A percentile compares a stretch with the other conserved stretches of the same genome.
phyloP scores from a whole-genome alignment of 2,329 filamentous ascomycete genomes.

The Cadophora gregata region DNA sequence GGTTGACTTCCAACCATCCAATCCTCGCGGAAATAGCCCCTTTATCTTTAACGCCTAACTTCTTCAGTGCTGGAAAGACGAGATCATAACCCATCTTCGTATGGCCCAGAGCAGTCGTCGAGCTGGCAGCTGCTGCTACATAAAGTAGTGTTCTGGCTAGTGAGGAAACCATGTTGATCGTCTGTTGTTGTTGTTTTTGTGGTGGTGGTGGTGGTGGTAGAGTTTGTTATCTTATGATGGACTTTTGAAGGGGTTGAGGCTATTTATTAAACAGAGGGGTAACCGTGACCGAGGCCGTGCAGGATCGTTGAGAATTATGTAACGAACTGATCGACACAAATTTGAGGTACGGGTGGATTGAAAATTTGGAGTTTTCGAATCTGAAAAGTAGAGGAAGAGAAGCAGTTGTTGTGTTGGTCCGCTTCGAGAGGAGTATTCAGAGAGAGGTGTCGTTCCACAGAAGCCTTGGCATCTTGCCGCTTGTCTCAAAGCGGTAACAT shows the following conservation, averaged over 20 bases:
- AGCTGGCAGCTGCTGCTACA: conserved; percentile 20
- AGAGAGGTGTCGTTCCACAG: too few species aligned
- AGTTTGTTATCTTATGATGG: not conserved
- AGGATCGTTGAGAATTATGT: too few species aligned
- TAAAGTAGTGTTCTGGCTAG: conserved; percentile 27
- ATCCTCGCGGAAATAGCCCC: conserved; percentile 26
- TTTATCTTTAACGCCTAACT: not conserved
- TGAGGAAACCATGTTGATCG: conserved; percentile 14
- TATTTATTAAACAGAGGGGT: not conserved
- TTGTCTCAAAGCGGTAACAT: too few species aligned
- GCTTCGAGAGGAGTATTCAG: too few species aligned
- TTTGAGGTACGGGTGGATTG: too few species aligned
- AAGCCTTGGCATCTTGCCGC: too few species aligned
- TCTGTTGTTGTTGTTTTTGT: not conserved
- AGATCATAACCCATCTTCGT: conserved; percentile 32
- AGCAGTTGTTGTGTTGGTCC: too few species aligned
- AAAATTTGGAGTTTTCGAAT: too few species aligned
- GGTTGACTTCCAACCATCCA: conserved; percentile 32
- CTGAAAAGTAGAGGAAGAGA: too few species aligned
- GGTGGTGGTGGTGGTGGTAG: too few species aligned
- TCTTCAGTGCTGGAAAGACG: conserved; percentile 26
- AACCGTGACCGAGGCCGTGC: too few species aligned
- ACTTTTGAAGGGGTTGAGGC: not conserved
- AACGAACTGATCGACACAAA: too few species aligned
- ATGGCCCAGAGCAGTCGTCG: conserved; percentile 23